Conservation (phyloP, 208 protist genomes). For the Porcisia hertigi region DNA sequence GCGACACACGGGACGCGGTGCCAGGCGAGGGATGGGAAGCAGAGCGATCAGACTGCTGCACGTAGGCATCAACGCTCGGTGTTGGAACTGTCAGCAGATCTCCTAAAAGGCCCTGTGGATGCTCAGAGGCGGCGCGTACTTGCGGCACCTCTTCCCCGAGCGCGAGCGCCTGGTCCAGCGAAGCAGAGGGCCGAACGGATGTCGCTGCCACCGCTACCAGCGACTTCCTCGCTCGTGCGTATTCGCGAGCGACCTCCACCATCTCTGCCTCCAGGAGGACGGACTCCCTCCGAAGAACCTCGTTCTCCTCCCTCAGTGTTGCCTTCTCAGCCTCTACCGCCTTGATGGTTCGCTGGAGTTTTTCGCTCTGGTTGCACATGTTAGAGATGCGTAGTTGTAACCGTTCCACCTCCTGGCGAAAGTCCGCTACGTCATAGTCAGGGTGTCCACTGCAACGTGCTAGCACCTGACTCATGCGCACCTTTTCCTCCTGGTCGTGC, state of each 20-base stretch:
- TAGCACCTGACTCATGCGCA: constrained; percentile 22
- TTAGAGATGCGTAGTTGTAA: constrained; percentile 37
- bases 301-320: constrained; percentile 33
- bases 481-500: constrained; percentile 64
- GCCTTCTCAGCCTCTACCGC: constrained; percentile 41
- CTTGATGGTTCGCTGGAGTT: constrained; percentile 40
- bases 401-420: constrained; percentile 25
- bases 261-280: constrained; percentile 51
- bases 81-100: not conserved
- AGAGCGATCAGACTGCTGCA: constrained; percentile 8
- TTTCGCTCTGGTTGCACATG: constrained; percentile 43
- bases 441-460: not conserved
- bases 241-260: constrained; percentile 38
- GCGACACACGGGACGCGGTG: constrained; percentile 15
- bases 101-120: constrained; percentile 1
- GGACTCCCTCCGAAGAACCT: constrained; percentile 39
- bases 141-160: not conserved
- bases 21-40: not conserved
- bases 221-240: constrained; percentile 14
- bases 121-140: constrained; percentile 8
- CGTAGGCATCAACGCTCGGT: not conserved
- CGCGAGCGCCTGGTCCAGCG: not conserved
- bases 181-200: not conserved
- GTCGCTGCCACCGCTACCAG: constrained; percentile 5
- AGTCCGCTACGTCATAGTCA: constrained; percentile 18